These are phyloP conservation scores for Pisolithus albus DNA, from an alignment of 768 basidiomycete genomes.

Conservation along the genomic window DNA sequence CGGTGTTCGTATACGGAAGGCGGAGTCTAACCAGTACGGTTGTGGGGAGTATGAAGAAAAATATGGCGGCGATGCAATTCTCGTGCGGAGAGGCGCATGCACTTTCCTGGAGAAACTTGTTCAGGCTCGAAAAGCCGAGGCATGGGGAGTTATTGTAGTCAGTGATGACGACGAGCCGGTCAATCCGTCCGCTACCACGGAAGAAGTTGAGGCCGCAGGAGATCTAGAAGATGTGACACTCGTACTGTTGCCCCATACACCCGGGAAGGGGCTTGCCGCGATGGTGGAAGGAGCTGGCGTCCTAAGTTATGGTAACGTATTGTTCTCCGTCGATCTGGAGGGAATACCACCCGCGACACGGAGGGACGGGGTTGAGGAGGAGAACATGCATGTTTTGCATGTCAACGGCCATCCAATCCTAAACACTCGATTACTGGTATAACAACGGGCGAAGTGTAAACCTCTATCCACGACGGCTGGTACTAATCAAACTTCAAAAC, in stretches of 20 bases:
- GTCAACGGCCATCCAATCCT: conserved; percentile 70
- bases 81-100: conserved; percentile 75
- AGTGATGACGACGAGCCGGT: conserved; percentile 53
- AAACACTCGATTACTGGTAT: conserved; percentile 67
- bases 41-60: conserved; percentile 48
- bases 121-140: conserved; percentile 60
- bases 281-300: conserved; percentile 50
- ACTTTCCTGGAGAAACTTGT: conserved; percentile 83
- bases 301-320: conserved; percentile 40
- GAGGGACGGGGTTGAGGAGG: conserved; percentile 11
- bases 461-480: neutral
- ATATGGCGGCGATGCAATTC: conserved; percentile 46
- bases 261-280: conserved; percentile 46
- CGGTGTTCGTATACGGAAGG: conserved; percentile 51
- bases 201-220: conserved; percentile 52
- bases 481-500: too few species aligned
- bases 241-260: conserved; percentile 48
- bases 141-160: conserved; percentile 72
- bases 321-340: conserved; percentile 44
- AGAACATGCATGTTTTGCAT: conserved; percentile 51
- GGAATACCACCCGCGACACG: conserved; percentile 18
- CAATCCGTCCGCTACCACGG: conserved; percentile 57
- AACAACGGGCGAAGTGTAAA: conserved; percentile 6
- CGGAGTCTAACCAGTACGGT: conserved; percentile 48
- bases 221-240: conserved; percentile 53